Evolutionary conservation across 2,329 filamentous ascomycete genomes (phyloP).

Genomic region (Rugonectria rugulosa): DNA sequence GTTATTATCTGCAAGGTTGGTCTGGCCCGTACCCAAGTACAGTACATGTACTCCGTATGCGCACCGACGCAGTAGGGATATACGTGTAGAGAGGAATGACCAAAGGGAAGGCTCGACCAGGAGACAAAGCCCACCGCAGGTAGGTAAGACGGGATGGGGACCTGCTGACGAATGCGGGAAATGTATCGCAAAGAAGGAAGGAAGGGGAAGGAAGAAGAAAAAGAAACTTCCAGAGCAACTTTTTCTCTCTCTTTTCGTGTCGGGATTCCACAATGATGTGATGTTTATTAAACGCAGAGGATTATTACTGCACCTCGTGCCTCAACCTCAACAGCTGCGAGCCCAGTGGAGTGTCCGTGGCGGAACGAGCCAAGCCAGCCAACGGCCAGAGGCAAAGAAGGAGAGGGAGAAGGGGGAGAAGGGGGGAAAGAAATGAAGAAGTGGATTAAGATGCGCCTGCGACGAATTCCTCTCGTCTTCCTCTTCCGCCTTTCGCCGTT

Average conservation of each 20-base stretch:
- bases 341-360: background rate
- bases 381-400: background rate
- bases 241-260: background rate
- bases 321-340: too few species aligned
- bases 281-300: background rate
- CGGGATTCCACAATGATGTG: constrained; percentile 5
- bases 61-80: too few species aligned
- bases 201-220: background rate
- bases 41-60: too few species aligned
- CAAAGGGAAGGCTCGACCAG: too few species aligned
- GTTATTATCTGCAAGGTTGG: too few species aligned
- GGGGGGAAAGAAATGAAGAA: constrained; percentile 2
- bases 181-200: background rate
- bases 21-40: too few species aligned
- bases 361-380: background rate
- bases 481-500: constrained; percentile 9
- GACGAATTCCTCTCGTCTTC: background rate
- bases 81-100: too few species aligned
- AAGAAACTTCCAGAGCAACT: constrained; percentile 6
- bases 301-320: background rate
- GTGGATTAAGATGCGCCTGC: constrained; percentile 11
- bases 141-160: background rate
- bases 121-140: background rate
- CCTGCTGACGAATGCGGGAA: background rate
- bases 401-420: background rate